A percentile compares a stretch with the other conserved stretches of the same genome.
phyloP scores from a whole-genome alignment of 768 basidiomycete genomes.

The Zangia roseola region DNA sequence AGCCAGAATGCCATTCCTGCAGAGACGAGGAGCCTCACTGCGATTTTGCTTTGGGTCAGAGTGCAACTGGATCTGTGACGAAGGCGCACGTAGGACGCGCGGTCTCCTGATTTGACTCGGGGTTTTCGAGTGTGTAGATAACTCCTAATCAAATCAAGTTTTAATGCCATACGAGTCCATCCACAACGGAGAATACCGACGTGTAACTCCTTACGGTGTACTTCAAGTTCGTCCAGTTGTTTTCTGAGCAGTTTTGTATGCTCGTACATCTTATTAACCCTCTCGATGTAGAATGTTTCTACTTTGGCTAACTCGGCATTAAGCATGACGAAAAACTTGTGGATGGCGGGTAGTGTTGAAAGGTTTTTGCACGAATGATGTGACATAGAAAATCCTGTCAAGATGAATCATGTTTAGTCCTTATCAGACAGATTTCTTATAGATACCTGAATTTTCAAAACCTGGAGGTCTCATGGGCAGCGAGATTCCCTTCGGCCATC shows the following conservation, averaged over 20 bases:
- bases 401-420: background rate
- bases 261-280: slow-evolving; percentile 58
- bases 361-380: slow-evolving; percentile 50
- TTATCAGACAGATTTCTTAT: background rate
- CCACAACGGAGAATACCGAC: slow-evolving; percentile 37
- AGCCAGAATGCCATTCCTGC: slow-evolving; percentile 1
- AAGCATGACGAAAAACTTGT: slow-evolving; percentile 74
- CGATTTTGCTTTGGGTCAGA: background rate
- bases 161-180: background rate
- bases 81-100: slow-evolving; percentile 2
- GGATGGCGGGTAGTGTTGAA: slow-evolving; percentile 53
- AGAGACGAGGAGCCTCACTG: background rate
- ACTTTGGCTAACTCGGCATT: slow-evolving; percentile 82
- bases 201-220: slow-evolving; percentile 58
- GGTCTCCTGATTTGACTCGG: slow-evolving; percentile 9
- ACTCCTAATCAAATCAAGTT: slow-evolving; percentile 7
- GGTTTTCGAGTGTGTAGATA: background rate
- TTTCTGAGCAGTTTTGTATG: slow-evolving; percentile 49
- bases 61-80: slow-evolving; percentile 1
- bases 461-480: slow-evolving; percentile 6
- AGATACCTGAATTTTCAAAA: slow-evolving; percentile 16
- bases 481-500: slow-evolving; percentile 10
- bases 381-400: slow-evolving; percentile 9
- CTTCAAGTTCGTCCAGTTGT: slow-evolving; percentile 74
- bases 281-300: slow-evolving; percentile 73